phyloP scores from a whole-genome alignment of 352 stramenopile species.

The Globisporangium radiosum region DNA sequence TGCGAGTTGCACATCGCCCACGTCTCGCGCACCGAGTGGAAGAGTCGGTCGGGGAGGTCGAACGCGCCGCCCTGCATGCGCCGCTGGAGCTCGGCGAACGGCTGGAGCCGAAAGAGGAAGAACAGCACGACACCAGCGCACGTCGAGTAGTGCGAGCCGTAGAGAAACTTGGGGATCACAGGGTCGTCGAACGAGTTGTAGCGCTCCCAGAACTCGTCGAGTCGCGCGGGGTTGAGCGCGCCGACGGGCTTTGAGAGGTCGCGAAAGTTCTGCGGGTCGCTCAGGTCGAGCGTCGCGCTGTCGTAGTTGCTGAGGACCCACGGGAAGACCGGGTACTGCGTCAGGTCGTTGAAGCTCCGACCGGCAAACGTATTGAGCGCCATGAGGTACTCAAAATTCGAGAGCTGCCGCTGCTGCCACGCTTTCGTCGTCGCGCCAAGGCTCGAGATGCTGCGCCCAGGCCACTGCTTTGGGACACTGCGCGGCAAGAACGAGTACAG shows the following conservation, averaged over 20 bases:
- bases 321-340: slow-evolving; percentile 95
- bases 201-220: slow-evolving; percentile 93
- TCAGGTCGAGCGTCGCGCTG: slow-evolving; percentile 60
- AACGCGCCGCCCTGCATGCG: slow-evolving; percentile 96
- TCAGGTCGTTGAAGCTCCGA: slow-evolving; percentile 89
- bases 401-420: slow-evolving; percentile 75
- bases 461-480: slow-evolving; percentile 71
- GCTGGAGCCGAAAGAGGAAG: slow-evolving; percentile 97
- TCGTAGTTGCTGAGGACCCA: slow-evolving; percentile 86
- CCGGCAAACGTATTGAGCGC: slow-evolving; percentile 89
- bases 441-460: slow-evolving; percentile 39
- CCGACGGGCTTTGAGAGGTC: slow-evolving; percentile 98
- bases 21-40: slow-evolving; percentile 94
- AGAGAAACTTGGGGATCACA: slow-evolving; percentile 87
- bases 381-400: slow-evolving; percentile 97
- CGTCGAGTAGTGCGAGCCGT: slow-evolving; percentile 96
- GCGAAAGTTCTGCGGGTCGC: slow-evolving; percentile 90
- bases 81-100: slow-evolving; percentile 95
- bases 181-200: slow-evolving; percentile 91
- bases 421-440: slow-evolving; percentile 57
- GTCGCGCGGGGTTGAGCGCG: slow-evolving; percentile 90
- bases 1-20: slow-evolving; percentile 97
- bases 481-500: slow-evolving; percentile 75
- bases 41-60: slow-evolving; percentile 97
- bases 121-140: slow-evolving; percentile 96